Evolutionary conservation across 768 basidiomycete genomes (phyloP).

Genomic region (Suillus placidus): DNA sequence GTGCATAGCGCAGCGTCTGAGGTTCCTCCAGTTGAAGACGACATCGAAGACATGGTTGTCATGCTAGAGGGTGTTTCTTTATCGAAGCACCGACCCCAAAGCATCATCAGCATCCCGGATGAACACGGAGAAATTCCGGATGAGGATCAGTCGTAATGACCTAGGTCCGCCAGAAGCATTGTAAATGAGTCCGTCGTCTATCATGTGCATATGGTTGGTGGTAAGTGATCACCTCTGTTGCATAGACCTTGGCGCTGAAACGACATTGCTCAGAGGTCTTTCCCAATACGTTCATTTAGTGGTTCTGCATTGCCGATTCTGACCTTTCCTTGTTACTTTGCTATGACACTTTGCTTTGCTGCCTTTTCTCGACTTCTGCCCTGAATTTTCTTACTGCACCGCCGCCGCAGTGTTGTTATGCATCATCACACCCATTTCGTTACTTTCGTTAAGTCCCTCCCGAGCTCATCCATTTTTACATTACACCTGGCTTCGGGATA

Average conservation of each 20-base stretch:
- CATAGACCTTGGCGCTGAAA: conserved; percentile 18
- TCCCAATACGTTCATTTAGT: conserved; percentile 34
- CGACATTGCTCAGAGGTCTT: conserved; percentile 19
- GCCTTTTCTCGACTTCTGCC: conserved; percentile 6
- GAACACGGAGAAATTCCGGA: conserved; percentile 58
- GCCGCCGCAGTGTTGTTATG: conserved; percentile 1
- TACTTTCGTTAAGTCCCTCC: conserved; percentile 14
- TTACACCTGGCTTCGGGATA: conserved; percentile 17
- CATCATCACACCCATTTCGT: conserved; percentile 11
- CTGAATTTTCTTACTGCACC: conserved; percentile 3
- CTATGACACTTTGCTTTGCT: conserved; percentile 21
- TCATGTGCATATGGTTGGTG: conserved; percentile 24
- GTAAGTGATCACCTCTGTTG: conserved; percentile 25
- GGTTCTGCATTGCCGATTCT: conserved; percentile 6
- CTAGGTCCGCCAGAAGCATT: conserved; percentile 10
- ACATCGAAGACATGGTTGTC: conserved; percentile 68
- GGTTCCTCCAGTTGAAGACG: conserved; percentile 32
- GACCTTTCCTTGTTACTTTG: conserved; percentile 16
- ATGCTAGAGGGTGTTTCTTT: conserved; percentile 52
- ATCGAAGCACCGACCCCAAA: conserved; percentile 44
- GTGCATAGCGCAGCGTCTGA: background rate
- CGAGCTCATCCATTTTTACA: conserved; percentile 14
- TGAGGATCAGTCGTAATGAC: conserved; percentile 43
- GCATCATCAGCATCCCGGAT: conserved; percentile 54
- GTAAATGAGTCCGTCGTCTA: conserved; percentile 24